Evolutionary conservation across 2,329 filamentous ascomycete genomes (phyloP), one percentile per base, ranked within the genome.

Genomic region (Chrysoporthe deuterocubensis): DNA sequence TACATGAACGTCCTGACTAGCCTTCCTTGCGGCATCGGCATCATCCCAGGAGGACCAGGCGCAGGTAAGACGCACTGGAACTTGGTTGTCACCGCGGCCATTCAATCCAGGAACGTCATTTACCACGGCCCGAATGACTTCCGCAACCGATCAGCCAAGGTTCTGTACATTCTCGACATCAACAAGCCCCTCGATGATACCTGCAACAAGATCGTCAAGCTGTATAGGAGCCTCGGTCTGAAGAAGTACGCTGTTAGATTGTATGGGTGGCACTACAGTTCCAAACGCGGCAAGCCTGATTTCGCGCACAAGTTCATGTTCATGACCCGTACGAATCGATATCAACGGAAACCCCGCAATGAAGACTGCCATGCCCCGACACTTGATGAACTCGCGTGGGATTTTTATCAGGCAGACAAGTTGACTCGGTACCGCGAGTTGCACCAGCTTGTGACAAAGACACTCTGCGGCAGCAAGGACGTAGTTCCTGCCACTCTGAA

Each of bases 61-160:
- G 78, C 81, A 0, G 82, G 82, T 0, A 84, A 84, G 62, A 84
- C 82, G 0, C 79, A 83, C 46, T 83, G 81, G 80, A 82, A 80
- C 44, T 77, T 83, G 71, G 72, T 81, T 1, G 71, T 82, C 2
- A 75, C 81, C 1, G 79, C 78, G 2, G 68, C 68, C 21, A 67
- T 69, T 3, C 68, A 69, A 21, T 69, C 56, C 62, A 67, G 59
- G 32, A 62, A 67, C 34, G 34, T 58, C 18, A 59, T 69, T 18
- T 52, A 44, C 48, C 0, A 72, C 83, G 21, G 78, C 80, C 9
- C 77, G 78, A 52, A 75, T 74, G 32, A 42, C 4, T 50, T 69
- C 16, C 78, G 75, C 56, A 72, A 65, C 26, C 73, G 71, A 11
- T 73, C 72, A 3, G 72, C 70, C 67, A 81, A 77, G 7, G 77